phyloP scores from a whole-genome alignment of 2,329 filamentous ascomycete species.

The Byssochlamys sp. region DNA sequence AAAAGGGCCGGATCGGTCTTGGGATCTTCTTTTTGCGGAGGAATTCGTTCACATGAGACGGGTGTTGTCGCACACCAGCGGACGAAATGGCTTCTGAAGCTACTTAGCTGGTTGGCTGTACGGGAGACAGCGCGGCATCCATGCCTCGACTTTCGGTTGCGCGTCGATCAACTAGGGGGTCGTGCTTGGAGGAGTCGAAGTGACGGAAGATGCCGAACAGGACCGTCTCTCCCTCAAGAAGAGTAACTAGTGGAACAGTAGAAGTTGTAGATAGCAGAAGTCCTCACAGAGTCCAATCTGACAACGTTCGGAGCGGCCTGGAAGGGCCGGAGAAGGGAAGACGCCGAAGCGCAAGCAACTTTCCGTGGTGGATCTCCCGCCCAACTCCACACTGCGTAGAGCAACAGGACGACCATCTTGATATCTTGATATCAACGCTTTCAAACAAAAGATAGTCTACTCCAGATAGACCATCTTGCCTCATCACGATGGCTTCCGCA shows the following conservation, averaged over 20 bases:
- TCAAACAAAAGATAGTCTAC: background rate
- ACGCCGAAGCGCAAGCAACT: background rate
- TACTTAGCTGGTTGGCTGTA: constrained; percentile 14
- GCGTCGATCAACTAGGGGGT: background rate
- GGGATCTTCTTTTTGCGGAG: background rate
- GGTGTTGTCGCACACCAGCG: constrained; percentile 4
- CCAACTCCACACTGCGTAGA: background rate
- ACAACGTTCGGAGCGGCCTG: background rate
- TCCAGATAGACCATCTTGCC: background rate
- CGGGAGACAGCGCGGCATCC: constrained; percentile 9
- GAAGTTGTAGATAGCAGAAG: background rate
- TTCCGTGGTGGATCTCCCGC: background rate
- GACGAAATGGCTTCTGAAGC: constrained; percentile 6
- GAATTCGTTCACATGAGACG: constrained; percentile 12
- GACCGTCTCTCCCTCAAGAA: background rate
- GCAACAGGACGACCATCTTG: background rate
- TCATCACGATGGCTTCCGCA: constrained; percentile 12
- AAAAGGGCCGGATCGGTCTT: background rate
- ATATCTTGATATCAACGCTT: background rate
- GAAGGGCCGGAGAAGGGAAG: background rate
- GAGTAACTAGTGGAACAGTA: background rate
- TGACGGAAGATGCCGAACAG: background rate
- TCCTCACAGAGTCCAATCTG: background rate
- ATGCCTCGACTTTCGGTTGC: constrained; percentile 8
- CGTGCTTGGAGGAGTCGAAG: background rate